Base-by-base conservation (phyloP, 306 rosid genomes). In the Dalbergia cultrata region DNA sequence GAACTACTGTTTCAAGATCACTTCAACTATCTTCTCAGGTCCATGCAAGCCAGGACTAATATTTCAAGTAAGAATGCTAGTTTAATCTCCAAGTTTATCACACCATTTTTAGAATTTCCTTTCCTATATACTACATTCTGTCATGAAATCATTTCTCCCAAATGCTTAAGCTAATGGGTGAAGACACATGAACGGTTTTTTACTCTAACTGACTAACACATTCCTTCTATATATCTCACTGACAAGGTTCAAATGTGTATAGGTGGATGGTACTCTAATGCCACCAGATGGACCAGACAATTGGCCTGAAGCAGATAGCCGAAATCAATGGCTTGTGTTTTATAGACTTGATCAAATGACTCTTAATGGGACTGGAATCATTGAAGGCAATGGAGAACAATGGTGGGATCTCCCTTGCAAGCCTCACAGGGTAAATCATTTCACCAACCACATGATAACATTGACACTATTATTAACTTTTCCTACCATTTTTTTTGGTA, bases 321-420 rank as follows among this genome's bases (percentile, higher is more conserved):
- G 47, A 7, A 82, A 59, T 71, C 97, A 93, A 72, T 96, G 99
- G 99, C 98, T 96, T 8, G 97, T 96, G 82, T 96, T 96, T 78
- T 93, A 96, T 82, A 39, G 76, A 82, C 86, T 93, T 14, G 90
- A 91, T 89, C 92, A 87, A 12, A 89, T 96, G 92, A 92, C 90
- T 60, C 81, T 96, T 66, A 93, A 83, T 31, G 99, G 99, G 14
- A 89, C 77, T n/a, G 99, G 99, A 82, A 93, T 82, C 71, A 88
- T 96, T 54, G 94, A 96, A 89, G 99, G 99, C 61, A 96, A 92
- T 63, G 99, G 99, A 4, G 97, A 90, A 57, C 85, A 90, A 52
- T 96, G 99, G 98, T 96, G 99, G 99, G 97, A 89, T 11, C 91
- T 96, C 58, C 97, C 99, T 34, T 96, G 99, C 89, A 96, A 96